Percentiles rank a stretch among this genome's conserved stretches.
These are phyloP conservation scores for Paracamarosporium sp. DNA, from an alignment of 2,329 filamentous ascomycete genomes.

Conservation along the genomic window DNA sequence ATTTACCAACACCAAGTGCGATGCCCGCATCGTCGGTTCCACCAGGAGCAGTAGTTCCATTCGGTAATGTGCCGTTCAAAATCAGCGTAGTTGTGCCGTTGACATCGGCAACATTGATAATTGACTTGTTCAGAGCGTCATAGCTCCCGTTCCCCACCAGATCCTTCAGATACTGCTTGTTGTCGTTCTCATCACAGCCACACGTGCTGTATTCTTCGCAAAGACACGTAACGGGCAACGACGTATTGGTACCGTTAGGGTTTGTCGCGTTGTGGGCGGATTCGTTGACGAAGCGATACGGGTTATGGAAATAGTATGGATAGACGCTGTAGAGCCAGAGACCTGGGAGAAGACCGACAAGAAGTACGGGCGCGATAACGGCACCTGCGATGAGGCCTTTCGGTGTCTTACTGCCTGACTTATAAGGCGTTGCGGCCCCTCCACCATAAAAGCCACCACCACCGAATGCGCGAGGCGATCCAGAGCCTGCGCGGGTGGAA, in stretches of 20 bases:
- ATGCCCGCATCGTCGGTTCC: conserved; percentile 38
- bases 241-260: conserved; percentile 61
- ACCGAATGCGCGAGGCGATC: conserved; percentile 64
- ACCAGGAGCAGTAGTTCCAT: conserved; percentile 56
- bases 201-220: conserved; percentile 66
- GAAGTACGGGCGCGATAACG: conserved; percentile 56
- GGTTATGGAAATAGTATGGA: conserved; percentile 65
- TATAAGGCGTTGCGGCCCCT: conserved; percentile 64
- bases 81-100: conserved; percentile 70
- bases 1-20: conserved; percentile 32
- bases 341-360: conserved; percentile 66
- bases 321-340: conserved; percentile 70
- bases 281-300: conserved; percentile 53
- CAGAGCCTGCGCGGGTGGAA: conserved; percentile 63
- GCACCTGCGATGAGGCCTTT: conserved; percentile 58
- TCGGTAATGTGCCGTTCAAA: conserved; percentile 77
- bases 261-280: conserved; percentile 48
- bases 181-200: conserved; percentile 72
- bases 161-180: conserved; percentile 64
- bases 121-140: conserved; percentile 62
- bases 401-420: conserved; percentile 58
- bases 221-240: conserved; percentile 65
- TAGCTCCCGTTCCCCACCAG: conserved; percentile 66
- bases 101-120: conserved; percentile 68
- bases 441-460: conserved; percentile 72